Evolutionary conservation across 768 basidiomycete genomes (phyloP).

Genomic region (Boletus rex-veris): DNA sequence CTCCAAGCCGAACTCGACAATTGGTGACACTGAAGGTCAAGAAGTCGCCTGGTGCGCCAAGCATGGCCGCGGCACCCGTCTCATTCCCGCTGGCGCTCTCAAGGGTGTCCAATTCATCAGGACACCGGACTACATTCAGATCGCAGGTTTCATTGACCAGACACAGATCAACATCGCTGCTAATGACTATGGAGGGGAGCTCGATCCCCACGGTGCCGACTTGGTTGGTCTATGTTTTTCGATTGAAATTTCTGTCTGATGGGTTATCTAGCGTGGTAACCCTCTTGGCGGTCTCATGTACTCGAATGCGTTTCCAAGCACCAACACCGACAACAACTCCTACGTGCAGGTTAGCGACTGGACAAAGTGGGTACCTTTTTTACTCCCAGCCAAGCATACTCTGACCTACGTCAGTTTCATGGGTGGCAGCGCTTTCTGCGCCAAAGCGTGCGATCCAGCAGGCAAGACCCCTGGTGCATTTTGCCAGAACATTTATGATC

Average conservation of each 20-base stretch:
- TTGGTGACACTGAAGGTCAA: slow-evolving; percentile 65
- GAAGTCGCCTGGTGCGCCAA: slow-evolving; percentile 80
- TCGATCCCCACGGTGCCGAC: slow-evolving; percentile 76
- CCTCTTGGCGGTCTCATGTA: slow-evolving; percentile 70
- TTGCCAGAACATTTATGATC: slow-evolving; percentile 74
- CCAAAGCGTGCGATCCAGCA: slow-evolving; percentile 67
- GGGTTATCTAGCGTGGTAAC: slow-evolving; percentile 60
- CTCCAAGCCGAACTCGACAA: slow-evolving; percentile 43
- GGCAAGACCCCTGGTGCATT: slow-evolving; percentile 45
- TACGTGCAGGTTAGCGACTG: slow-evolving; percentile 62
- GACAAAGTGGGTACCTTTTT: slow-evolving; percentile 51
- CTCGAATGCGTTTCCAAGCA: slow-evolving; percentile 55
- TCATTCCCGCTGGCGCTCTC: slow-evolving; percentile 66
- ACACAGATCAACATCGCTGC: slow-evolving; percentile 48
- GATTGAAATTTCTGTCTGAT: slow-evolving; percentile 15
- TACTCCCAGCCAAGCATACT: neutral
- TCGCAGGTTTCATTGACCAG: slow-evolving; percentile 69
- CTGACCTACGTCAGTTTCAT: slow-evolving; percentile 52
- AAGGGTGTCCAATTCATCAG: slow-evolving; percentile 61
- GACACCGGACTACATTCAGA: slow-evolving; percentile 56
- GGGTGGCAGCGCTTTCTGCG: slow-evolving; percentile 60
- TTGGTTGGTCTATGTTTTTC: slow-evolving; percentile 31
- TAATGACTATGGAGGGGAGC: slow-evolving; percentile 69
- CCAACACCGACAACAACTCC: slow-evolving; percentile 37
- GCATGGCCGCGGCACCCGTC: slow-evolving; percentile 63